phyloP scores from a whole-genome alignment of 441 rosid species.

The Macaranga tanarius region DNA sequence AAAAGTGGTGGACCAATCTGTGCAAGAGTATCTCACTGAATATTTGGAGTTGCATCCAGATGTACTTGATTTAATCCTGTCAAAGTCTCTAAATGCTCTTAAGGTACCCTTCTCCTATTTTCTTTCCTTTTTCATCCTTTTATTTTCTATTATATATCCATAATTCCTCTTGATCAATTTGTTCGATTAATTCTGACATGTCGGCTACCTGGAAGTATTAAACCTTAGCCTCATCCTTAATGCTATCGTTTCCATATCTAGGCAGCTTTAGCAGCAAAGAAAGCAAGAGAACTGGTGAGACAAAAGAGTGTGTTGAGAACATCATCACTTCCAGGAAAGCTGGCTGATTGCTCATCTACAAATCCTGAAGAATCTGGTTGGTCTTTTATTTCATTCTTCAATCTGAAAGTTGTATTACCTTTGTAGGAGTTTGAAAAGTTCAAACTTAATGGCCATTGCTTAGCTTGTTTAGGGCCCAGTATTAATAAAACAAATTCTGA shows the following conservation, averaged over 20 bases:
- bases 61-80: constrained; percentile 83
- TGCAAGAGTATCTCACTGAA: constrained; percentile 94
- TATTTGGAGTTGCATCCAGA: constrained; percentile 96
- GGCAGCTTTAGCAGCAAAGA: constrained; percentile 98
- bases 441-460: too few relatives aligned
- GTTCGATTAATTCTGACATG: constrained; percentile 1
- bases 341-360: constrained; percentile 88
- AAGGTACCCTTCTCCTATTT: constrained; percentile 50
- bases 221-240: constrained; percentile 11
- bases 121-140: background rate
- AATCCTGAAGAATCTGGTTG: constrained; percentile 88
- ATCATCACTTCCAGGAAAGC: constrained; percentile 93
- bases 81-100: constrained; percentile 91
- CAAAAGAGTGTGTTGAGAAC: constrained; percentile 82
- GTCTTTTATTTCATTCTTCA: constrained; percentile 5
- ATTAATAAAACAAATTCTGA: background rate
- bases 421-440: background rate
- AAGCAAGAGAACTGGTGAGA: constrained; percentile 90
- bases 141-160: background rate
- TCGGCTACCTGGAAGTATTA: constrained; percentile 3
- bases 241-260: constrained; percentile 30
- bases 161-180: constrained; percentile 6
- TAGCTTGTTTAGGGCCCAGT: too few relatives aligned
- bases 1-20: constrained; percentile 85
- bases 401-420: constrained; percentile 6